Base-by-base conservation (phyloP, 2,329 filamentous ascomycete genomes). In the Botrytis pseudocinerea region DNA sequence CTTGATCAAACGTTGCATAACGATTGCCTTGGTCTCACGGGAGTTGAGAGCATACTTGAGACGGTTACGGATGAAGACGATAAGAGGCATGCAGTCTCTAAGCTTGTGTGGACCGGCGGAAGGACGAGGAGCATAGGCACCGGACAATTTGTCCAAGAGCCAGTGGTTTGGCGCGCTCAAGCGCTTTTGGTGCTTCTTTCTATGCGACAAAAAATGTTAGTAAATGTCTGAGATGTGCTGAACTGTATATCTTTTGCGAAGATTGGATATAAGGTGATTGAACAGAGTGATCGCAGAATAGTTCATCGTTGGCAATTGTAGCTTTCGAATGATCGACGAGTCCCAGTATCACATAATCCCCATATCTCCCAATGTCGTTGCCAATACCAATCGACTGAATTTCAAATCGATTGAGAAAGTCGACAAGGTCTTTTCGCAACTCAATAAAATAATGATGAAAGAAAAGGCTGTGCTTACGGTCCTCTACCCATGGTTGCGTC, bases 121-220 rank as follows among this genome's bases (percentile, higher is more conserved):
- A 78, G 91, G 88, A 82, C 87, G 87, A 82, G 91, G 91, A 81
- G 90, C 91, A 83, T 93, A 95, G 87, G 90, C 88, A 85, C 96
- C 96, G 86, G 94, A 97, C 85, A 99, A 91, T 88, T 99, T 99
- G 93, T 99, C 96, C 86, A 99, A 90, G 85, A 99, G 93, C 96
- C 96, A 99, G 92, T 98, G 96, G 85, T 93, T 97, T 84, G 96
- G 96, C 85, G 96, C 96, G 88, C 93, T 96, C 85, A 98, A 91
- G 90, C 96, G 95, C 95, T 99, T 98, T 88, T 98, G 95, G 89
- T 99, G 96, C 93, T 98, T 98, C 91, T 96, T 97, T 87, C 92
- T 95, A 83, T 69, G 79, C 77, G 77, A 77, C n/a, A 20, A 42
- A 63, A 59, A 48, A 64, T 46, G 59, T 74, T 48, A 69, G 72